Evolutionary conservation across 2,329 filamentous ascomycete species (phyloP).

Genomic region (Penicillium sp.): DNA sequence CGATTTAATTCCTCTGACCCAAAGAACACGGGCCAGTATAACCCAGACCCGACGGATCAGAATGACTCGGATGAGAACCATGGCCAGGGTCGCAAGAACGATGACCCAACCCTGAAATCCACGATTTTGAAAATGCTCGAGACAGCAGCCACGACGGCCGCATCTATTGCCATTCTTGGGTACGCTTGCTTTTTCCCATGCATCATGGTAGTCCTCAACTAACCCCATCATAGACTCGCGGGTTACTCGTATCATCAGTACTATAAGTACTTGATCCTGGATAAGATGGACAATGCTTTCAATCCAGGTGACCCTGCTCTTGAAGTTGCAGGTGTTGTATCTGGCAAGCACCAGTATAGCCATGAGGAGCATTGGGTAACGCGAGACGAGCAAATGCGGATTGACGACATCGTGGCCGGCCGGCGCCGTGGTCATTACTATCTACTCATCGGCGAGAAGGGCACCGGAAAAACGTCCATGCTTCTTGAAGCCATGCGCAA

Average conservation of each 20-base stretch:
- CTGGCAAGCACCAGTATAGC: conserved; percentile 42
- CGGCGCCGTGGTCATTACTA: conserved; percentile 80
- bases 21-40: conserved; percentile 25
- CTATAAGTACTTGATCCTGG: conserved; percentile 89
- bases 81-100: conserved; percentile 23
- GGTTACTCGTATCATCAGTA: conserved; percentile 78
- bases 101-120: conserved; percentile 40
- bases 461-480: conserved; percentile 96
- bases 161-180: conserved; percentile 73
- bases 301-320: conserved; percentile 87
- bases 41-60: conserved; percentile 35
- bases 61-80: conserved; percentile 34
- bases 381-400: conserved; percentile 77
- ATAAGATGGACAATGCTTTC: conserved; percentile 93
- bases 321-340: conserved; percentile 68
- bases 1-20: conserved; percentile 32
- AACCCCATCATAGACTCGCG: conserved; percentile 51
- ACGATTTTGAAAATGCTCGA: conserved; percentile 69
- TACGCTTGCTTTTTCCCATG: conserved; percentile 30
- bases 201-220: conserved; percentile 10
- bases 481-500: conserved; percentile 93
- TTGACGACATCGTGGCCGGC: conserved; percentile 83
- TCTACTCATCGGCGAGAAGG: conserved; percentile 91
- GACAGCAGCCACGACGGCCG: conserved; percentile 73
- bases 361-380: conserved; percentile 74